Percentiles rank a stretch among this genome's conserved stretches.
These are phyloP conservation scores for Dactylellina drechsleri DNA, from an alignment of 2,329 filamentous ascomycete species.

Conservation along the genomic window DNA sequence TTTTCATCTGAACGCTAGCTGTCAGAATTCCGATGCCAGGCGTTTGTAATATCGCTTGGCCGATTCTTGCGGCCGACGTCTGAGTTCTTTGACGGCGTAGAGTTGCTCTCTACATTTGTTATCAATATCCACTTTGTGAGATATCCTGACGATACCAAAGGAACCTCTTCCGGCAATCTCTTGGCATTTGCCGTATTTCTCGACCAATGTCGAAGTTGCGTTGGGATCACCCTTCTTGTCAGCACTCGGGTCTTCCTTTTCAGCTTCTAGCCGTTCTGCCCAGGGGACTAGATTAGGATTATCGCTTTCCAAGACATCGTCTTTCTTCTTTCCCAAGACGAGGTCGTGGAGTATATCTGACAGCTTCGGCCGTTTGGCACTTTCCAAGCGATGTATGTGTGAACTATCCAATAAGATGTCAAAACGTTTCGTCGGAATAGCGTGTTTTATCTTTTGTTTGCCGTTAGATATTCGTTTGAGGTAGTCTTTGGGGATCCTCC, in stretches of 20 bases:
- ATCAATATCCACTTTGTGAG: slow-evolving; percentile 93
- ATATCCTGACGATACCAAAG: slow-evolving; percentile 96
- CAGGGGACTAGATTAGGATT: slow-evolving; percentile 90
- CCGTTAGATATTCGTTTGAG: too few species aligned
- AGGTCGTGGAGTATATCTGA: slow-evolving; percentile 89
- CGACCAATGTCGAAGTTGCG: slow-evolving; percentile 80
- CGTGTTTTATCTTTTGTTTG: slow-evolving; percentile 35
- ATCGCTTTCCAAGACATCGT: slow-evolving; percentile 72
- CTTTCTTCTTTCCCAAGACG: slow-evolving; percentile 80
- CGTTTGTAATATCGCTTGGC: slow-evolving; percentile 98
- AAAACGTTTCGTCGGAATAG: slow-evolving; percentile 63
- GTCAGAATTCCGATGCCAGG: slow-evolving; percentile 96
- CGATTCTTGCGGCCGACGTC: slow-evolving; percentile 89
- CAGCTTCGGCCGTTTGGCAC: slow-evolving; percentile 89
- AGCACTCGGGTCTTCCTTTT: slow-evolving; percentile 79
- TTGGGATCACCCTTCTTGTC: slow-evolving; percentile 82
- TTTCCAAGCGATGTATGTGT: slow-evolving; percentile 89
- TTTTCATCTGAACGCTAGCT: too few species aligned
- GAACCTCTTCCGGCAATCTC: slow-evolving; percentile 95
- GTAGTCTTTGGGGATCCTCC: slow-evolving; percentile 1
- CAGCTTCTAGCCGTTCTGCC: slow-evolving; percentile 91
- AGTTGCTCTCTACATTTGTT: slow-evolving; percentile 82
- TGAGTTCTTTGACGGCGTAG: slow-evolving; percentile 98
- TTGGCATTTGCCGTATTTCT: slow-evolving; percentile 98
- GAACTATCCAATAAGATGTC: slow-evolving; percentile 72